A percentile compares a stretch with the other conserved stretches of the same genome.
phyloP scores from a whole-genome alignment of 164 flowering plant species.

The Vitis rupestris region DNA sequence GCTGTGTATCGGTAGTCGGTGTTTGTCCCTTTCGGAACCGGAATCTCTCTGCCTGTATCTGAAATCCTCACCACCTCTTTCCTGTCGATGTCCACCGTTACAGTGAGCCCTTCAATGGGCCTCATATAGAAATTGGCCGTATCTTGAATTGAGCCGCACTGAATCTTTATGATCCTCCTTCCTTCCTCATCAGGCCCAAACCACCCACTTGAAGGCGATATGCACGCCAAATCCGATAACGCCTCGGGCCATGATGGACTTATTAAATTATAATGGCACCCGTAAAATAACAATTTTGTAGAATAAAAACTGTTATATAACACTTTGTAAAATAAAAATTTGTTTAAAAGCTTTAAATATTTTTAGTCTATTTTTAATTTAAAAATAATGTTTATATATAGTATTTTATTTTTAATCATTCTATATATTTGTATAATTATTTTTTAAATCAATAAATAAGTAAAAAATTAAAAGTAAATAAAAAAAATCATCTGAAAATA shows the following conservation, averaged over 20 bases:
- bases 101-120: conserved; percentile 62
- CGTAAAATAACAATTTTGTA: too few relatives aligned
- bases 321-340: too few relatives aligned
- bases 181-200: conserved; percentile 52
- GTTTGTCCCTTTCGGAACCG: conserved; percentile 30
- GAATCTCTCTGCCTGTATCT: conserved; percentile 38
- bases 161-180: conserved; percentile 47
- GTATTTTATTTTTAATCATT: too few relatives aligned
- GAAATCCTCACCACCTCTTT: conserved; percentile 30
- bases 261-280: conserved; percentile 31
- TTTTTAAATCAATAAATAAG: too few relatives aligned
- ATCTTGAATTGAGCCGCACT: conserved; percentile 45
- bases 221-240: conserved; percentile 35
- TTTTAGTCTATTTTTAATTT: too few relatives aligned
- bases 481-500: too few relatives aligned
- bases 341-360: too few relatives aligned
- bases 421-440: too few relatives aligned
- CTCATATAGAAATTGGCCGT: conserved; percentile 71
- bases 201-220: conserved; percentile 50
- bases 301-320: too few relatives aligned
- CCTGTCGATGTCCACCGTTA: conserved; percentile 52
- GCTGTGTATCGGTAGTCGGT: neutral
- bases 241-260: conserved; percentile 31
- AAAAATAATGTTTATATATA: too few relatives aligned
- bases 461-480: too few relatives aligned